Conservation (phyloP, 768 basidiomycete genomes). For the Leucocoprinus birnbaumii region DNA sequence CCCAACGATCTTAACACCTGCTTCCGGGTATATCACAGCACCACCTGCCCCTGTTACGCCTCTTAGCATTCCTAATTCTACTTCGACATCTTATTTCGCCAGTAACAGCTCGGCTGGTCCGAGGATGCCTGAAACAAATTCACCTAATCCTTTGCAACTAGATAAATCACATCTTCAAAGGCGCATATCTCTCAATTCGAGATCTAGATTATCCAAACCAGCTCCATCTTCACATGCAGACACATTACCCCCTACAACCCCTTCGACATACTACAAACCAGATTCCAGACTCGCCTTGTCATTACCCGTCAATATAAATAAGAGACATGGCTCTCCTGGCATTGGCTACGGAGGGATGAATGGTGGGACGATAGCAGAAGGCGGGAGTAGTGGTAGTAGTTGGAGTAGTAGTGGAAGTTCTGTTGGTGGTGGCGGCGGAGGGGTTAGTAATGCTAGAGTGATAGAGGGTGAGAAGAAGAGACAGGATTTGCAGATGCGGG, state of each 20-base stretch:
- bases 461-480: slow-evolving; percentile 56
- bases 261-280: neutral
- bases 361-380: neutral
- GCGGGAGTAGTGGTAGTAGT: slow-evolving; percentile 11
- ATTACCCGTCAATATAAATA: neutral
- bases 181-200: neutral
- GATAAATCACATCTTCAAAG: neutral
- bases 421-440: neutral
- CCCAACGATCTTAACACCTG: neutral
- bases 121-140: neutral
- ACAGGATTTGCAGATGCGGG: slow-evolving; percentile 56
- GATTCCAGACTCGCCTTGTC: neutral
- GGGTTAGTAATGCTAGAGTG: slow-evolving; percentile 19
- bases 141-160: neutral
- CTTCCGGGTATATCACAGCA: neutral
- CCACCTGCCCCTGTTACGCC: neutral
- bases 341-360: neutral
- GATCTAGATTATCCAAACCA: neutral
- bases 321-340: neutral
- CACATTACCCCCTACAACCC: neutral
- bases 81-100: neutral
- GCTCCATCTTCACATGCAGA: neutral
- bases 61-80: neutral
- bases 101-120: neutral
- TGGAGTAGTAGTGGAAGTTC: slow-evolving; percentile 17